A percentile compares a stretch with the other conserved stretches of the same genome.
Evolutionary conservation across 2,329 filamentous ascomycete genomes (phyloP).

Genomic region (Trichophyton rubrum): DNA sequence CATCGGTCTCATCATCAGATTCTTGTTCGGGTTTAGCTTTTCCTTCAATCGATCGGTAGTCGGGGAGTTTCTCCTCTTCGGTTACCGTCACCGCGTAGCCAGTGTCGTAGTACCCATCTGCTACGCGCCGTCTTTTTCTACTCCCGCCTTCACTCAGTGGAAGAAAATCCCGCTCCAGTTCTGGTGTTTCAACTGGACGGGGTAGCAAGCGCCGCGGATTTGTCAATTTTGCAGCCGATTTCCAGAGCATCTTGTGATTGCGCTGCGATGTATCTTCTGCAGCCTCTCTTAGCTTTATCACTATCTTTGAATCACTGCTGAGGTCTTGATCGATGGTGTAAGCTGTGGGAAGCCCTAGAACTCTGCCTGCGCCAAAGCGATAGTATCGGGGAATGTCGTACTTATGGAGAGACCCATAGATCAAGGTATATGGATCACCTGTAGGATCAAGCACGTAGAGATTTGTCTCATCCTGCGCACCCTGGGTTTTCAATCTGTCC

Average conservation of each 20-base stretch:
- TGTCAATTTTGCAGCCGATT: slow-evolving; percentile 12
- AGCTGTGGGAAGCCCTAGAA: slow-evolving; percentile 53
- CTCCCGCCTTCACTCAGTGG: slow-evolving; percentile 17
- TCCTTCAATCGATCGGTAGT: slow-evolving; percentile 54
- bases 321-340: slow-evolving; percentile 56
- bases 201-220: slow-evolving; percentile 19
- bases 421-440: slow-evolving; percentile 63
- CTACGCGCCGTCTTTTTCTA: slow-evolving; percentile 32
- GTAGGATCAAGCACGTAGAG: slow-evolving; percentile 56
- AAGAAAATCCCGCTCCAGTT: slow-evolving; percentile 24
- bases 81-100: slow-evolving; percentile 28
- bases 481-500: neutral
- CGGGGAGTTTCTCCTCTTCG: slow-evolving; percentile 39
- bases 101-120: slow-evolving; percentile 14
- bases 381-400: slow-evolving; percentile 60
- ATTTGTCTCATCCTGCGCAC: neutral
- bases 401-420: slow-evolving; percentile 61
- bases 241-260: slow-evolving; percentile 33
- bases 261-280: slow-evolving; percentile 34
- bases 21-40: slow-evolving; percentile 42
- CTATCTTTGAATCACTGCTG: slow-evolving; percentile 27
- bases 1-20: slow-evolving; percentile 37
- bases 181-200: slow-evolving; percentile 10
- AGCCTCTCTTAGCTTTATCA: slow-evolving; percentile 23
- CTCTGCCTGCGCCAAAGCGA: slow-evolving; percentile 53